Evolutionary conservation across 2,329 filamentous ascomycete genomes (phyloP).

Genomic region (Botrytis deweyae): DNA sequence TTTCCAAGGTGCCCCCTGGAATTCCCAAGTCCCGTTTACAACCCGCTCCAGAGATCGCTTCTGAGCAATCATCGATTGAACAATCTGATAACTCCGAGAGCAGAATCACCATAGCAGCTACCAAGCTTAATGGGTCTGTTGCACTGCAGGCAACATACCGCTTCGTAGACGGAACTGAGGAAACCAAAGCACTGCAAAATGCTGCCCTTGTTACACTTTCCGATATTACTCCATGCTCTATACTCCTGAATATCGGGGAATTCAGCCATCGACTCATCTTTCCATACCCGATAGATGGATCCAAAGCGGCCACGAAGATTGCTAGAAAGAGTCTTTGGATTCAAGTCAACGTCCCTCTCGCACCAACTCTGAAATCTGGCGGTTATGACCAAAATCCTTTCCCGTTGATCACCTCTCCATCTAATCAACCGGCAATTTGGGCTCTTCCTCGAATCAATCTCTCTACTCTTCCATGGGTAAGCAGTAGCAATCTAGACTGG

Average conservation of each 20-base stretch:
- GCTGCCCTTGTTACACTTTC: constrained; percentile 11
- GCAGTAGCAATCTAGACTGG: not conserved
- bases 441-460: not conserved
- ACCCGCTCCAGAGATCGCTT: not conserved
- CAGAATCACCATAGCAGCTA: not conserved
- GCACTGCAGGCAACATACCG: not conserved
- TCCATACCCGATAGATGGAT: constrained; percentile 6
- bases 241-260: constrained; percentile 4
- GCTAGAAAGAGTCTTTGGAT: constrained; percentile 17
- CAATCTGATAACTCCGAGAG: not conserved
- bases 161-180: not conserved
- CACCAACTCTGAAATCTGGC: not conserved
- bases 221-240: constrained; percentile 11
- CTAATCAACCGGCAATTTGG: not conserved
- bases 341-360: constrained; percentile 11
- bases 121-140: not conserved
- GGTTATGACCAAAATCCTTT: constrained; percentile 14
- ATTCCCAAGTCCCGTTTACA: not conserved
- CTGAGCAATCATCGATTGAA: not conserved
- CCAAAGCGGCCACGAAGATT: constrained; percentile 1
- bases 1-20: constrained; percentile 2
- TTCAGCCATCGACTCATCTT: constrained; percentile 12
- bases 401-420: not conserved
- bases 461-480: not conserved
- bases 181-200: constrained; percentile 11